Percentiles rank a stretch among this genome's conserved stretches.
Evolutionary conservation across 2,329 filamentous ascomycete genomes (phyloP).

Genomic region (Fusarium sp.): DNA sequence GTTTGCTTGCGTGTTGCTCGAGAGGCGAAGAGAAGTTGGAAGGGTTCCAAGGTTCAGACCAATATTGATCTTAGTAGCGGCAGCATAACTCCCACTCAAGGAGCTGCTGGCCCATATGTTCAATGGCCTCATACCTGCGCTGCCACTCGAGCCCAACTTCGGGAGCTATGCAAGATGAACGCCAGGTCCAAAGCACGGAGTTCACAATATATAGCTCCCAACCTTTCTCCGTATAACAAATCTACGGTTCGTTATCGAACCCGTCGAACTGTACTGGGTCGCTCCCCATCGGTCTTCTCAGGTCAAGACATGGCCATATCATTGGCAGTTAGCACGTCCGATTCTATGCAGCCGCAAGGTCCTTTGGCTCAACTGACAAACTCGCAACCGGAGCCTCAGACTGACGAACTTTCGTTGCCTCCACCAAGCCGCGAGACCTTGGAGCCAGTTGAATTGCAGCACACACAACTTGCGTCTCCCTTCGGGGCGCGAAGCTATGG

Average conservation of each 20-base stretch:
- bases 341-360: constrained; percentile 73
- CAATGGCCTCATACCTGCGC: constrained; percentile 75
- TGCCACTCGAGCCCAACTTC: constrained; percentile 71
- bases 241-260: constrained; percentile 64
- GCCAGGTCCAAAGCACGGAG: constrained; percentile 60
- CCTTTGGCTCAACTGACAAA: constrained; percentile 71
- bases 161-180: constrained; percentile 72
- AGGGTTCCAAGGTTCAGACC: constrained; percentile 64
- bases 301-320: constrained; percentile 74
- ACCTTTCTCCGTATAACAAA: constrained; percentile 68
- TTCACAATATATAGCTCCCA: constrained; percentile 64
- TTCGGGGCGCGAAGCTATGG: constrained; percentile 72
- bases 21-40: constrained; percentile 76
- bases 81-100: constrained; percentile 68
- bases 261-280: constrained; percentile 62
- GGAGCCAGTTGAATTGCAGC: constrained; percentile 43
- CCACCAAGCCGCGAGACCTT: constrained; percentile 41
- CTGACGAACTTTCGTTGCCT: constrained; percentile 43
- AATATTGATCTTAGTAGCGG: constrained; percentile 60
- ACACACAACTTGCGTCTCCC: constrained; percentile 64
- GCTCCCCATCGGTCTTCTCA: constrained; percentile 65
- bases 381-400: constrained; percentile 50
- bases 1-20: constrained; percentile 75
- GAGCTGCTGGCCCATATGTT: constrained; percentile 61
- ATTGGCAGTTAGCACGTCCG: constrained; percentile 72